Base-by-base conservation (phyloP, 2,329 filamentous ascomycete species). In the Coniosporium uncinatum region DNA sequence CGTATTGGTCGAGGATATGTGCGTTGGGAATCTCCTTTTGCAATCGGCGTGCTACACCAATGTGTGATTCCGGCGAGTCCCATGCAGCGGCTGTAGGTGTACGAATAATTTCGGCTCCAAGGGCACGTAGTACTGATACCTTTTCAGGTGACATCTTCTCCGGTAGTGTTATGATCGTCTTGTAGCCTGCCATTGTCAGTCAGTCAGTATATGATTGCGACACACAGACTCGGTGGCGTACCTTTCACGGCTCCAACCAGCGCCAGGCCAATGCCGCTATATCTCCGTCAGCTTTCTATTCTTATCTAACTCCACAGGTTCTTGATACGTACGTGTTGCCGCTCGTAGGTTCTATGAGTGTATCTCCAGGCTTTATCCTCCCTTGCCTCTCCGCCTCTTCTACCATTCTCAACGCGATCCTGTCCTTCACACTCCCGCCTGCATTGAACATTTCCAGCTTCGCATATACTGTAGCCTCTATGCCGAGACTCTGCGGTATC, bases 111-210 rank as follows among this genome's bases (percentile, higher is more conserved):
- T 94, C 96, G 33, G 93, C 93, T 49, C 91, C 91, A 40, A 98
- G 78, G 22, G 93, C 91, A 54, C 89, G 86, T 47, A 98, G 76
- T 21, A 98, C 93, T 2, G 91, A 85, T 31, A 98, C 93, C 68
- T 98, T 98, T 68, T 98, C 93, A 37, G 89, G 86, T 2, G 89
- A 96, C 93, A 98, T 98, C 75, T 98, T 98, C 70, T 98, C 93
- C 39, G 93, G 93, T 36, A 98, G 79, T 11, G 93, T 98, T 64
- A 98, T 98, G 67, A 98, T 97, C 32, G 90, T 94, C 67, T 91
- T 91, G 76, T 97, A 98, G n/a, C n/a, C n/a, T n/a, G n/a, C n/a
- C n/a, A n/a, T n/a, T n/a, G 51, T 90, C 65, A 66, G n/a, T n/a
- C n/a, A n/a, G n/a, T n/a, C n/a, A n/a, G n/a, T n/a, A n/a, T 40